Base-by-base conservation (phyloP, 1,139 yeast genomes). In the Sugiyamaella novakii region DNA sequence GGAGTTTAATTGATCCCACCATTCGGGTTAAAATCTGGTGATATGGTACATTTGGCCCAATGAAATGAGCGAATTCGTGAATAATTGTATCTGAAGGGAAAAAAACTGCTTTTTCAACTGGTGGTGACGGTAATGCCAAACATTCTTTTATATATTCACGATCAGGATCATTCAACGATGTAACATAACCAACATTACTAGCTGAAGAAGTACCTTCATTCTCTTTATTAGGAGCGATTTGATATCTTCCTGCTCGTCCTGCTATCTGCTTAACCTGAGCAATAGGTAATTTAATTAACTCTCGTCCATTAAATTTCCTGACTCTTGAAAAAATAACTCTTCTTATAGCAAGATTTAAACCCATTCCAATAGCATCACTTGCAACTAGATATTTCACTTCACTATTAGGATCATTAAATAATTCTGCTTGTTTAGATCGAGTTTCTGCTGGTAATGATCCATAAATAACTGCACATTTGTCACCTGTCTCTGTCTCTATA, bases 331-430 rank as follows among this genome's bases (percentile, higher is more conserved):
- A 91, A 1, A 92, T 78, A 12, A 92, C 79, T 50, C 98, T 72
- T 53, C 83, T 81, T 56, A 92, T 89, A 21, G 85, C 83, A 60
- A 92, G 73, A 62, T 92, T 92, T 47, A 92, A 74, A 0, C 99
- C 99, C 98, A 92, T 92, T 1, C 98, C 98, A 51, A 92, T 81
- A 0, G 99, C 99, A 71, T 92, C 98, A 0, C 97, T 87, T 0
- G 98, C 98, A 3, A 92, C 87, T 40, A 92, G 71, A 18, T 86
- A 77, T 60, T 91, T 94, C 55, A 81, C 84, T 39, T 78, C 77
- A 2, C 94, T 94, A 18, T 66, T 70, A 0, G 71, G 70, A 42
- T 66, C 67, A 61, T 92, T 92, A 66, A 92, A 92, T 36, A 80
- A 74, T 28, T 73, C 69, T 0, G 98, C 96, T 62, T 92, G 97